Conservation (phyloP, 371 early-diverging fungal genomes). For the Circinella minor region DNA sequence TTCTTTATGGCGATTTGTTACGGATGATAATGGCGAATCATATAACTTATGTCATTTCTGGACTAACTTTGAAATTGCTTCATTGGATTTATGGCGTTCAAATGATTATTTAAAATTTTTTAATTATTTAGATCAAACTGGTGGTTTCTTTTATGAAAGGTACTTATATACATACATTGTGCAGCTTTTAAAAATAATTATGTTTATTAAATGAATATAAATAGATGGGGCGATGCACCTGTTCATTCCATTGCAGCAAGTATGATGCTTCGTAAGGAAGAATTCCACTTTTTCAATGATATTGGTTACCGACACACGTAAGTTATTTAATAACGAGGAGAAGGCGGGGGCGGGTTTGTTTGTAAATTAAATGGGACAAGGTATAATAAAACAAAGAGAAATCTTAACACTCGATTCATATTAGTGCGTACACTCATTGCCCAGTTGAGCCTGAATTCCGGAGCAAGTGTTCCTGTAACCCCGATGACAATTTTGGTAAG, state of each 20-base stretch:
- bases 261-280: conserved; percentile 74
- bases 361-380: too few species aligned
- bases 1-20: conserved; percentile 48
- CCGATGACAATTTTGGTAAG: conserved; percentile 57
- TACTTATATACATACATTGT: conserved; percentile 16
- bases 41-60: conserved; percentile 81
- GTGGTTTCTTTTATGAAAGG: conserved; percentile 95
- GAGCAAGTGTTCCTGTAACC: conserved; percentile 62
- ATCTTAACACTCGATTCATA: too few species aligned
- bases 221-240: conserved; percentile 95
- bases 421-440: conserved; percentile 78
- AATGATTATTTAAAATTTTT: conserved; percentile 79
- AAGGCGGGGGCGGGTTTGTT: too few species aligned
- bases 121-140: conserved; percentile 79
- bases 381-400: too few species aligned
- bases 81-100: conserved; percentile 81
- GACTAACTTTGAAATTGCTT: conserved; percentile 79
- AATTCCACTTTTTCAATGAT: conserved; percentile 92
- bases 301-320: conserved; percentile 72
- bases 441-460: conserved; percentile 60
- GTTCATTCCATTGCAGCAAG: conserved; percentile 94
- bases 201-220: background rate
- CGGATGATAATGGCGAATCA: conserved; percentile 34
- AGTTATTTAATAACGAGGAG: conserved; percentile 23
- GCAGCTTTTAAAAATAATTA: background rate